Conservation (phyloP, 306 rosid species). For the Corylus avellana region DNA sequence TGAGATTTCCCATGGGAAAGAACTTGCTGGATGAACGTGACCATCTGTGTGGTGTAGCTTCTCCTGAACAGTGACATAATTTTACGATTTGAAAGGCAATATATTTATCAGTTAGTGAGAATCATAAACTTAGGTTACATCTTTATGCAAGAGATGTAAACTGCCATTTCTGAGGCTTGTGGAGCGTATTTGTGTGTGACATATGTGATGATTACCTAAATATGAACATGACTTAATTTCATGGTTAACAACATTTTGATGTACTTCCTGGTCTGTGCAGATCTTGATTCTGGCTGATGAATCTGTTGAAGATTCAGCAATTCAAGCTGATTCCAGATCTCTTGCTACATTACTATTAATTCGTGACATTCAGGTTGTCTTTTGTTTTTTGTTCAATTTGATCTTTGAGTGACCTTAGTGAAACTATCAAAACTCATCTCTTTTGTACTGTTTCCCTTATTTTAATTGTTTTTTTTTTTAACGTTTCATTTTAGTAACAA, state of each 20-base stretch:
- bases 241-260: conserved; percentile 21
- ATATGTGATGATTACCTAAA: background rate
- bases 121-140: conserved; percentile 18
- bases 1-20: conserved; percentile 10
- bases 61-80: background rate
- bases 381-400: conserved; percentile 1
- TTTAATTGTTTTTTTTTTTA: background rate
- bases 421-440: background rate
- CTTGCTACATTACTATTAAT: conserved; percentile 88
- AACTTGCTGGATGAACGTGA: conserved; percentile 5
- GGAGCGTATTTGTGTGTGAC: background rate
- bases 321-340: conserved; percentile 97
- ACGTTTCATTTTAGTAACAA: background rate
- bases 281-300: conserved; percentile 91
- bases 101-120: conserved; percentile 15
- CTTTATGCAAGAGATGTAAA: background rate
- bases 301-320: conserved; percentile 95
- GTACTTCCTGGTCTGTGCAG: conserved; percentile 41
- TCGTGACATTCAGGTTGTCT: conserved; percentile 86
- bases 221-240: background rate
- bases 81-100: conserved; percentile 2
- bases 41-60: conserved; percentile 8
- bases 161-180: conserved; percentile 3
- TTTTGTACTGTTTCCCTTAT: background rate
- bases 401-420: conserved; percentile 6